These are phyloP conservation scores for Curvularia lunata DNA, from an alignment of 2,329 filamentous ascomycete species.

Conservation along the genomic window DNA sequence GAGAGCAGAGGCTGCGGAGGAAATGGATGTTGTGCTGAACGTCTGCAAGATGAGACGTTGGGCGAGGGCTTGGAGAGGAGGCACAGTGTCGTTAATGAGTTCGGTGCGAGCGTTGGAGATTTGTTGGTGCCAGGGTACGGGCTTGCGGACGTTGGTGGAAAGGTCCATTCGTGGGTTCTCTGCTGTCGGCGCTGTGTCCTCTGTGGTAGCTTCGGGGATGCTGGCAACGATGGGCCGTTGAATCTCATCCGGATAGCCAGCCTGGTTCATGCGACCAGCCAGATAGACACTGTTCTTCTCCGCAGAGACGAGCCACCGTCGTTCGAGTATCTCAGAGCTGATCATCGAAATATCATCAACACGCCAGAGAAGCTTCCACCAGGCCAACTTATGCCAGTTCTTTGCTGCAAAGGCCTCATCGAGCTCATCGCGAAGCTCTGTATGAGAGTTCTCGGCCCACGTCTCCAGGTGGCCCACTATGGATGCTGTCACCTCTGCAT, in stretches of 20 bases:
- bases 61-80: conserved; percentile 54
- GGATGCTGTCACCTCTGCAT: conserved; percentile 52
- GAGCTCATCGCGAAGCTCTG: conserved; percentile 80
- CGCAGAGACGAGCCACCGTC: conserved; percentile 76
- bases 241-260: conserved; percentile 56
- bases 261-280: conserved; percentile 74
- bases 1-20: conserved; percentile 60
- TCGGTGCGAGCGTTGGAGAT: conserved; percentile 72
- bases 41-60: conserved; percentile 70
- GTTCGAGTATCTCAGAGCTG: conserved; percentile 76
- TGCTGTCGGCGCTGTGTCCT: conserved; percentile 27
- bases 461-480: conserved; percentile 67
- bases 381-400: conserved; percentile 79
- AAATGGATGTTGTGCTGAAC: conserved; percentile 69
- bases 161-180: conserved; percentile 28
- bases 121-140: conserved; percentile 71
- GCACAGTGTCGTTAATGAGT: conserved; percentile 51
- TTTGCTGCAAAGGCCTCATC: conserved; percentile 77
- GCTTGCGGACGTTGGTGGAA: conserved; percentile 34
- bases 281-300: conserved; percentile 85
- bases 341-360: conserved; percentile 91
- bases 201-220: conserved; percentile 23
- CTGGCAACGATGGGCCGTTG: conserved; percentile 8
- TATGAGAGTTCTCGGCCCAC: conserved; percentile 83
- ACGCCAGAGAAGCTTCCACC: conserved; percentile 96